A percentile compares a stretch with the other conserved stretches of the same genome.
Conservation (phyloP, 2,329 filamentous ascomycete species). For the Aspergillus ustus region DNA sequence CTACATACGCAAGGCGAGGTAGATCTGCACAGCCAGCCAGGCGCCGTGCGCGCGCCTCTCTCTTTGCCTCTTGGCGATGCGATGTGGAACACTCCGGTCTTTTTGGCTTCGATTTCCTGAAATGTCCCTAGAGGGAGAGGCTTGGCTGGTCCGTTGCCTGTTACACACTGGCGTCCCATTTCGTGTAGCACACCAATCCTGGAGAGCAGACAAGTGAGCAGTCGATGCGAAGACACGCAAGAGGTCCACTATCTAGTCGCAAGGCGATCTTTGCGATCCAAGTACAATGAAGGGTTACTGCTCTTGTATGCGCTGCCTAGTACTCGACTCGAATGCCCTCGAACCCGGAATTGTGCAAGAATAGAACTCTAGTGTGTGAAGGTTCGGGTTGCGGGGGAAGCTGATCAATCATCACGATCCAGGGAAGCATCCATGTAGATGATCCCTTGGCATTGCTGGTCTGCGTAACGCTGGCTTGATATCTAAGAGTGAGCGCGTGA, state of each 20-base stretch:
- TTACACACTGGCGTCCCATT: background rate
- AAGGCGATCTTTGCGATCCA: background rate
- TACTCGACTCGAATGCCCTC: background rate
- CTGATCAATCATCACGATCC: background rate
- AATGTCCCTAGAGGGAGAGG: background rate
- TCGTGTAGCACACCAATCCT: background rate
- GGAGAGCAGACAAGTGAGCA: background rate
- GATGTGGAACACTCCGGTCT: background rate
- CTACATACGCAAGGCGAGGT: background rate
- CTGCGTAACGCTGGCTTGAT: background rate
- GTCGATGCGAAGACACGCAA: background rate
- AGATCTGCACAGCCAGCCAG: background rate
- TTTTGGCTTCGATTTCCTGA: background rate
- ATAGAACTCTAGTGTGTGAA: background rate
- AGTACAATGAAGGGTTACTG: background rate
- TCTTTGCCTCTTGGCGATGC: background rate
- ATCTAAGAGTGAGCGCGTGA: background rate
- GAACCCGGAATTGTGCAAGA: background rate
- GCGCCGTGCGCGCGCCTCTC: background rate
- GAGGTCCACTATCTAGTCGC: background rate
- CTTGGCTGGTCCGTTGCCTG: constrained; percentile 5
- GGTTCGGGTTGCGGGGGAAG: background rate
- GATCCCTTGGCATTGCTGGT: constrained; percentile 25
- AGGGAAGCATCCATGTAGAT: constrained; percentile 21
- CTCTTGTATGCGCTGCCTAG: background rate